Evolutionary conservation across 2,329 filamentous ascomycete genomes (phyloP), one percentile per base, ranked within the genome.

Genomic region (Seiridium cupressi): DNA sequence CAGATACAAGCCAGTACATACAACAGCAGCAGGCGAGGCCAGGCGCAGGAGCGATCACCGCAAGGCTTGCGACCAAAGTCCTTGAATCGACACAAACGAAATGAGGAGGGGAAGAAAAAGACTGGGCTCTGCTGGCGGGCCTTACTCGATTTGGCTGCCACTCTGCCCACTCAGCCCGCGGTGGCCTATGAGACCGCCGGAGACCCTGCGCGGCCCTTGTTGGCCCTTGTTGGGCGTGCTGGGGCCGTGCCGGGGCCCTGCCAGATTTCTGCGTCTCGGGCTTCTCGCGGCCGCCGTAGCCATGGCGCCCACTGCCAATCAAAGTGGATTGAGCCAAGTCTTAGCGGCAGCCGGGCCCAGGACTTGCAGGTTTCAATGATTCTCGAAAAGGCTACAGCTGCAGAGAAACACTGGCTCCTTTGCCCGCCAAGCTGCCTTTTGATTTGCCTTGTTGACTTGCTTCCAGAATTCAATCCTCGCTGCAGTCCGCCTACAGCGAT

Each of bases 291-390:
- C 35, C 55, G 44, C 55, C 55, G 55, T 58, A 58, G 46, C 47
- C 31, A 32, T 10, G n/a, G 10, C 10, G 40, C 42, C 44, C 34
- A 42, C 38, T 32, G 36, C 55, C 55, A 58, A 58, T 58, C 55
- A 58, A 40, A 48, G 44, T 35, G n/a, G 54, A 47, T 38, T 26
- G n/a, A 38, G 18, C 40, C 42, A 13, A 44, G 36, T n/a, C 32
- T 32, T 55, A 35, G 40, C 34, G 35, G 46, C 35, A n/a, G 46
- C 26, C 44, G 44, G 44, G 31, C n/a, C 34, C 34, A 49, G 44
- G 44, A 51, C 55, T 51, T 51, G 32, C 55, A 58, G 44, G 55
- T 49, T 58, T 58, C 38, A 58, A 51, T 51, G 36, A 10, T 11
- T 36, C 10, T 38, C n/a, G 13, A 35, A 35, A 38, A 18, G 51